These are phyloP conservation scores for Panaeolus cyanescens DNA, from an alignment of 768 basidiomycete species.

Conservation along the genomic window DNA sequence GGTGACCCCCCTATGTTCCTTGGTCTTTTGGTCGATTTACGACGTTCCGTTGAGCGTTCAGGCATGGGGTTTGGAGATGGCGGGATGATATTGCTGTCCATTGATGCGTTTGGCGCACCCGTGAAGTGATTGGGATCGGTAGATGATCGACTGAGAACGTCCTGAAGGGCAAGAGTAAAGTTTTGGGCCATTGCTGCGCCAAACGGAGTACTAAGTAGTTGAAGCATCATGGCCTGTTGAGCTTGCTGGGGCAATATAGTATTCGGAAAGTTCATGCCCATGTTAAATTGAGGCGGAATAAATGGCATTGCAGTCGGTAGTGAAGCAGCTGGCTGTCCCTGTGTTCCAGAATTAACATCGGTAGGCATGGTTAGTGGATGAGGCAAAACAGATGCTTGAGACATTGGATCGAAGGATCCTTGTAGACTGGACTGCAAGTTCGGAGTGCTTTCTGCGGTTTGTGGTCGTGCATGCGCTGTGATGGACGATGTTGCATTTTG, in stretches of 20 bases:
- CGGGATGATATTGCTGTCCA: not conserved
- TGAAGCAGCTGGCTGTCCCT: constrained; percentile 1
- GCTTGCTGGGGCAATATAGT: constrained; percentile 10
- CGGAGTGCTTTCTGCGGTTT: not conserved
- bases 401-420: not conserved
- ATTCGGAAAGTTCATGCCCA: constrained; percentile 7
- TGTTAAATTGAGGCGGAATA: constrained; percentile 6
- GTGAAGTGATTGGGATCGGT: not conserved
- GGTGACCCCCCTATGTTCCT: not conserved
- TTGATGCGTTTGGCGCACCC: not conserved
- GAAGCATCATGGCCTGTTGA: not conserved
- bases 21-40: not conserved
- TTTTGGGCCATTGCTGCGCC: constrained; percentile 4
- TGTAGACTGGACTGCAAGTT: not conserved
- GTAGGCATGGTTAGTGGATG: not conserved
- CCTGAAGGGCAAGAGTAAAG: not conserved
- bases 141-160: not conserved
- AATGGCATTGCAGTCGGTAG: constrained; percentile 5
- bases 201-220: not conserved
- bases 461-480: not conserved
- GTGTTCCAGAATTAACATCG: not conserved
- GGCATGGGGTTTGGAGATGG: not conserved
- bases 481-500: not conserved
- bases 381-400: constrained; percentile 10
- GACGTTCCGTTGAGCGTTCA: not conserved